Conservation (phyloP, 129 eudicot genomes). For the Heracleum sosnowskyi region DNA sequence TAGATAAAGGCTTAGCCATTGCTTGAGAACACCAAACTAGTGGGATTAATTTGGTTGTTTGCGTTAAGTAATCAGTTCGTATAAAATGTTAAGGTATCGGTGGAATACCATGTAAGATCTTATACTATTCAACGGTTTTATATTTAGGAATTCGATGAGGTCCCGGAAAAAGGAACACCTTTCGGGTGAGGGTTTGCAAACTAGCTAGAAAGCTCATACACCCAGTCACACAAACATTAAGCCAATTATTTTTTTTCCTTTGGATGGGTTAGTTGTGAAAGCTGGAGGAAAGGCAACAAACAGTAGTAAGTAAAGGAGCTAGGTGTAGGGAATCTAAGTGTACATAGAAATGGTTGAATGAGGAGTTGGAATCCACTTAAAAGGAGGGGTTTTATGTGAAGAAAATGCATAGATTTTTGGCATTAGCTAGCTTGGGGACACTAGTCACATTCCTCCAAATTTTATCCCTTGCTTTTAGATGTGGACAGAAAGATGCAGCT, state of each 20-base stretch:
- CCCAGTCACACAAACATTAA: background rate
- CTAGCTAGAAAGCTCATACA: background rate
- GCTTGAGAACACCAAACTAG: too few species aligned
- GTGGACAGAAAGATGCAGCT: constrained; percentile 54
- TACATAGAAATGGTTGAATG: constrained; percentile 37
- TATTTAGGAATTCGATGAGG: background rate
- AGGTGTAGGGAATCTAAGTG: constrained; percentile 28
- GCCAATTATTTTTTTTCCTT: background rate
- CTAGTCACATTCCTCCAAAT: constrained; percentile 31
- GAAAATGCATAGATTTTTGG: constrained; percentile 55
- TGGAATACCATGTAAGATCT: too few species aligned
- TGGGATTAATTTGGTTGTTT: too few species aligned
- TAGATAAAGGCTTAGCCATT: constrained; percentile 21
- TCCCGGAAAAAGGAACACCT: background rate
- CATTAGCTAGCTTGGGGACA: constrained; percentile 20
- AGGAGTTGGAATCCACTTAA: constrained; percentile 87
- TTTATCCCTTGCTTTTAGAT: constrained; percentile 35
- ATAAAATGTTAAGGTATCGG: too few species aligned
- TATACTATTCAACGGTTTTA: too few species aligned
- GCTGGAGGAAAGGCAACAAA: constrained; percentile 26
- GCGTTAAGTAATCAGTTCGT: too few species aligned
- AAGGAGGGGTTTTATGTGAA: constrained; percentile 37
- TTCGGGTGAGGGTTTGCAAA: background rate
- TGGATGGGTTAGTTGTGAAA: constrained; percentile 22
- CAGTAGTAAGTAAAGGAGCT: constrained; percentile 7